phyloP scores from a whole-genome alignment of 2,329 filamentous ascomycete species.

The Thermothelomyces thermophilus region DNA sequence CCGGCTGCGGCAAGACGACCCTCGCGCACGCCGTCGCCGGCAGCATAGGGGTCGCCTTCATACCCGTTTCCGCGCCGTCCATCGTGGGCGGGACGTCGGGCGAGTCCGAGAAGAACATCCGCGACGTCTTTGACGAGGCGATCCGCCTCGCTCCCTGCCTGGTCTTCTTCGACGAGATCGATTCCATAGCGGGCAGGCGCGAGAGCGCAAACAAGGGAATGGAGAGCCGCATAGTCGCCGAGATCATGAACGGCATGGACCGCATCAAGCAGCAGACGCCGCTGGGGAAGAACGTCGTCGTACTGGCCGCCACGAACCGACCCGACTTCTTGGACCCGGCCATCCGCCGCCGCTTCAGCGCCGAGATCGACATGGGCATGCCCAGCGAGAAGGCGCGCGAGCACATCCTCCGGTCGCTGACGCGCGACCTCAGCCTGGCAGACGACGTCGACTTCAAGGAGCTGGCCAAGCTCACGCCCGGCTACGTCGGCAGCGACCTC shows the following conservation, averaged over 20 bases:
- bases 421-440: constrained; percentile 56
- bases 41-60: constrained; percentile 67
- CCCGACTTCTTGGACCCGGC: constrained; percentile 77
- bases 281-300: constrained; percentile 71
- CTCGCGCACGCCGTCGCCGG: constrained; percentile 75
- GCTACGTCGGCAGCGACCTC: constrained; percentile 88
- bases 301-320: constrained; percentile 84
- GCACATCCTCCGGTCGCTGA: constrained; percentile 69
- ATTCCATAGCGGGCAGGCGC: constrained; percentile 81
- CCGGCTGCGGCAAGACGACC: constrained; percentile 81
- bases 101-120: constrained; percentile 79
- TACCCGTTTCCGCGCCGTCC: constrained; percentile 74
- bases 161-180: constrained; percentile 87
- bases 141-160: constrained; percentile 80
- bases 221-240: constrained; percentile 78
- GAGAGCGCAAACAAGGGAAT: constrained; percentile 81
- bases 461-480: constrained; percentile 78
- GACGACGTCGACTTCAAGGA: constrained; percentile 65
- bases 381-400: constrained; percentile 73
- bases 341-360: constrained; percentile 70
- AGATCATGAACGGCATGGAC: constrained; percentile 82
- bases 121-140: constrained; percentile 82
- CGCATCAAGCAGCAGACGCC: constrained; percentile 66
- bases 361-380: constrained; percentile 79
- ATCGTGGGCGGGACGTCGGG: constrained; percentile 83